Base-by-base conservation (phyloP, 345 rosid species). In the Syzygium aromaticum region DNA sequence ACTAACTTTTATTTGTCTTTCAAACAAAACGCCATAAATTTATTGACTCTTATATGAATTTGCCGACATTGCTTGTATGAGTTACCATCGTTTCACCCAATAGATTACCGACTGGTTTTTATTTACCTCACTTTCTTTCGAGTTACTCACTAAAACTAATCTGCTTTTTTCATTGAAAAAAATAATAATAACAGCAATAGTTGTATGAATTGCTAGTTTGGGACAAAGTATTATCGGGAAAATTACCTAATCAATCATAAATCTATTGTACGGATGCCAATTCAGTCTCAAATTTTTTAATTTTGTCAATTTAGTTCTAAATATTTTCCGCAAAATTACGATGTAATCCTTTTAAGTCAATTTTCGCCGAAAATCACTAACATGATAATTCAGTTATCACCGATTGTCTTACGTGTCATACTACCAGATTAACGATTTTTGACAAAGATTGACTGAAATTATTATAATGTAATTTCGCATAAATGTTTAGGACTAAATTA, bases 311-410 rank as follows among this genome's bases (percentile, higher is more conserved):
- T 67, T 67, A 67, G 11, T 33, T 0, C 22, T 1, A 73, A 33
- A 73, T 1, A 43, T 0, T 16, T 33, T 67, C 2, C 4, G 13
- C 11, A 0, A 33, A 33, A 67, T 64, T 64, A 64, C 38, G 7
- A 16, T 4, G 6, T 5, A 30, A 33, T 33, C 1, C 3, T 17
- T 30, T 1, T 17, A 19, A 0, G 0, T 30, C 3, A 30, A 2
- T 67, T 33, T 33, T 67, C 3, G 10, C 43, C 0, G 12, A 19
- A 33, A 8, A 67, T 19, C 3, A 1, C 38, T 33, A 9, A 8
- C 12, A 0, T 17, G 22, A 1, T 0, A 2, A 2, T 17, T 1
- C 5, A 0, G 1, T 67, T 7, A 17, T 33, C 1, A 0, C 0
- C 7, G 2, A 0, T 0, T 12, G 5, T 33, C 23, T 3, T 33